Evolutionary conservation across 768 basidiomycete genomes (phyloP), one percentile per base, ranked within the genome.

Genomic region (Collybia sordida): DNA sequence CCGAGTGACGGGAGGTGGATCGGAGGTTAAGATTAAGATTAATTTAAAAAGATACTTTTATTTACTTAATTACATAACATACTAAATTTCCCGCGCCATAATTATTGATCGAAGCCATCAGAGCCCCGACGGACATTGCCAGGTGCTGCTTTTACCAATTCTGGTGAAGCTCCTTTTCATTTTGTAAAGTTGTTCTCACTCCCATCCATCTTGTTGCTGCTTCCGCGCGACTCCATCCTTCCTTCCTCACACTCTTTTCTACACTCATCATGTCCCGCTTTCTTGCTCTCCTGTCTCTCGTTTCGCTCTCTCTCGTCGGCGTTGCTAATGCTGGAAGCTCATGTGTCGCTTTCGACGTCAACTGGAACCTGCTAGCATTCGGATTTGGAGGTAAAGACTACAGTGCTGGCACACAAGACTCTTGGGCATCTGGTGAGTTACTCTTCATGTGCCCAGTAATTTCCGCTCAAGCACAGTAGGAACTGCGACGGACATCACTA

Each of bases 341-440:
- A 8, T 96, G 93, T 63, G 73, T 93, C 34, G 79, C 86, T 18
- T 94, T 95, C 62, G 93, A 96, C 62, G 60, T 74, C 37, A 72
- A 69, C 58, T 93, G 86, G 83, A 92, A 95, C 66, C 78, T 98
- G 45, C 82, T 91, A 45, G 90, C 86, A 18, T 91, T 98, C 64
- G 90, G 89, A 47, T 80, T 91, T 53, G 81, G 85, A 49, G 86
- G 83, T 51, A 86, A 89, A 60, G 94, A 97, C 67, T 94, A 88
- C 72, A 83, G 81, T 57, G 84, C 89, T 43, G 90, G 93, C 11
- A 71, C 81, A 3, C 81, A 85, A 59, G 74, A 78, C 58, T 73
- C 78, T 4, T 97, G 92, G 92, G 63, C 72, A 15, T 74, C 68
- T 54, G 73, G 77, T 73, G 71, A 73, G 80, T 56, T 51, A 69